Conservation (phyloP, 306 rosid species). For the Castanea crenata region DNA sequence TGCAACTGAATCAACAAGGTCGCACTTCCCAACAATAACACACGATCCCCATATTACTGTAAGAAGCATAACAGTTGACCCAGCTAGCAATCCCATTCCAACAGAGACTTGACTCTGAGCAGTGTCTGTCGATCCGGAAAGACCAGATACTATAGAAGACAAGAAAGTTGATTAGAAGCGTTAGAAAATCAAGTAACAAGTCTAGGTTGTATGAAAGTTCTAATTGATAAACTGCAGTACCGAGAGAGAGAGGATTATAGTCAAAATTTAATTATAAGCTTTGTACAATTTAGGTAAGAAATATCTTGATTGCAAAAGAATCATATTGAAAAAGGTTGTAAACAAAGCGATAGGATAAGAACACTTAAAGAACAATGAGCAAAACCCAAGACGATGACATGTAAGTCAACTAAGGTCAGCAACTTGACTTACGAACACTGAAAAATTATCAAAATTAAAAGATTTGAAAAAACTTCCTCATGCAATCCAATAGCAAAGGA, state of each 20-base stretch:
- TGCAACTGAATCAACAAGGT: constrained; percentile 34
- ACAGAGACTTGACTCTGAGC: constrained; percentile 73
- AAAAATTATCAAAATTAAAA: too few relatives aligned
- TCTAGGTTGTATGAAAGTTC: not conserved
- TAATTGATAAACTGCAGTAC: not conserved
- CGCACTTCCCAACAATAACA: constrained; percentile 63
- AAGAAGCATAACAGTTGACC: constrained; percentile 75
- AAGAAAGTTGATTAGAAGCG: not conserved
- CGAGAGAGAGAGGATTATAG: not conserved
- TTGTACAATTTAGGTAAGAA: too few relatives aligned
- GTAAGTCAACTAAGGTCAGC: too few relatives aligned
- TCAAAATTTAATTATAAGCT: not conserved
- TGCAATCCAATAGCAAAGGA: too few relatives aligned
- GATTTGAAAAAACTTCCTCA: too few relatives aligned
- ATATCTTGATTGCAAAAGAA: too few relatives aligned
- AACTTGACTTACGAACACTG: too few relatives aligned
- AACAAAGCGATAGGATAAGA: too few relatives aligned
- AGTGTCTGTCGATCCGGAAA: constrained; percentile 51
- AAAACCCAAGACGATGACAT: too few relatives aligned
- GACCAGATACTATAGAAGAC: constrained; percentile 53
- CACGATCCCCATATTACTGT: constrained; percentile 69
- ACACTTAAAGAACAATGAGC: too few relatives aligned
- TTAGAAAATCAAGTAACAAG: not conserved
- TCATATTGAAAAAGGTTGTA: too few relatives aligned
- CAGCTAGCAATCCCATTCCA: constrained; percentile 76